phyloP scores from a whole-genome alignment of 2,329 filamentous ascomycete species.

The Xylariales sp. region DNA sequence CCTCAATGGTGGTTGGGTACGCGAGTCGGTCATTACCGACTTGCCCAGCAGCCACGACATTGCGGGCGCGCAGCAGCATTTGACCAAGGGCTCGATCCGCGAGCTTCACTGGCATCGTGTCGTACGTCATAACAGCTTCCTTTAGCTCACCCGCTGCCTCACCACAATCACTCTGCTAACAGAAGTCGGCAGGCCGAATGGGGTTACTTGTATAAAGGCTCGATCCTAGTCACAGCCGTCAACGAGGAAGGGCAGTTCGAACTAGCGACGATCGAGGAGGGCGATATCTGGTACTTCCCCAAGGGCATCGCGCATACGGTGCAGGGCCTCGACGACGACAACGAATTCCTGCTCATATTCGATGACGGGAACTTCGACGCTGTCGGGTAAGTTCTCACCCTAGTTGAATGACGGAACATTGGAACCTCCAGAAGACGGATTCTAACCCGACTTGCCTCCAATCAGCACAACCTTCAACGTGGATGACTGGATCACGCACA shows the following conservation, averaged over 20 bases:
- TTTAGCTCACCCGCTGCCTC: not conserved
- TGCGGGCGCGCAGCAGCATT: conserved; percentile 74
- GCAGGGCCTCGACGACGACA: conserved; percentile 73
- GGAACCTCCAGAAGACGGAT: not conserved
- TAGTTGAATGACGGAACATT: too few relatives aligned
- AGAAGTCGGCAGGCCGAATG: conserved; percentile 67
- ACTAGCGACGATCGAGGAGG: conserved; percentile 66
- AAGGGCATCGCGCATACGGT: conserved; percentile 73
- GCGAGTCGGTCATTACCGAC: conserved; percentile 75
- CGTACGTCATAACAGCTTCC: conserved; percentile 55
- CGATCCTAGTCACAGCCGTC: conserved; percentile 69
- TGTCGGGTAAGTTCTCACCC: conserved; percentile 57
- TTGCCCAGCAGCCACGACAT: conserved; percentile 74
- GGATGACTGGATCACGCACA: conserved; percentile 76
- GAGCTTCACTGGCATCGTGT: conserved; percentile 76
- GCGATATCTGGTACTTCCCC: conserved; percentile 77
- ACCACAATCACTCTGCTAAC: not conserved
- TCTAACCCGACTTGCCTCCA: conserved; percentile 1
- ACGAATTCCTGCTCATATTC: conserved; percentile 74
- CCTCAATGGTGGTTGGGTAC: conserved; percentile 72
- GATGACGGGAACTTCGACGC: conserved; percentile 75
- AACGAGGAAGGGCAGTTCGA: conserved; percentile 70
- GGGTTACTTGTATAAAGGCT: conserved; percentile 69
- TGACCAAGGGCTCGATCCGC: conserved; percentile 72
- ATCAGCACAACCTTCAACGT: conserved; percentile 76